Conservation (phyloP, 1,284 basidiomycete species). For the Fomitopsis betulina region DNA sequence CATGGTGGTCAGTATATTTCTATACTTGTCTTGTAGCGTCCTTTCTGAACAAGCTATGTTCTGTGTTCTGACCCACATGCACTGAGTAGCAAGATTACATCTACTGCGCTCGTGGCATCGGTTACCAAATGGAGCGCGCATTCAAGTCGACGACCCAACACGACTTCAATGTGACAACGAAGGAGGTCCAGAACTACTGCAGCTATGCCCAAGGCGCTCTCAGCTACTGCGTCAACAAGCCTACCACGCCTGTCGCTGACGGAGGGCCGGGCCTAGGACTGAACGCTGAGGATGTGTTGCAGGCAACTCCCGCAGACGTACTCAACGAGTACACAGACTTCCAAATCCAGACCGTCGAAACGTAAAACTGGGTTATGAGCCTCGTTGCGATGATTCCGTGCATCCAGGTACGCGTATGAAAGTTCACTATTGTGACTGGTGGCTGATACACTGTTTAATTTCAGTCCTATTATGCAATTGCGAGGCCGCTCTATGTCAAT, state of each 20-base stretch:
- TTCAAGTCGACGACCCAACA: not conserved
- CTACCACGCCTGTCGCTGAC: not conserved
- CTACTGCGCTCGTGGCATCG: conserved; percentile 6
- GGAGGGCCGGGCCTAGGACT: not conserved
- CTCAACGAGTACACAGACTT: conserved; percentile 3
- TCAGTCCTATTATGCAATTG: not conserved
- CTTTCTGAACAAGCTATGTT: not conserved
- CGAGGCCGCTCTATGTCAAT: not conserved
- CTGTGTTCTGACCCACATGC: too few species aligned
- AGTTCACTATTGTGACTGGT: too few species aligned
- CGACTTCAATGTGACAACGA: not conserved
- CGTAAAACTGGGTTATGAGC: not conserved
- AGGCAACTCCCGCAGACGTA: too few species aligned
- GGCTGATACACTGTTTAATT: too few species aligned
- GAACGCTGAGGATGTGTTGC: not conserved
- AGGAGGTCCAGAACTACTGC: not conserved
- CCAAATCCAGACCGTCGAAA: not conserved
- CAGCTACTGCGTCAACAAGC: not conserved
- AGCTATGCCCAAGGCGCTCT: not conserved
- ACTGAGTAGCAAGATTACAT: conserved; percentile 7
- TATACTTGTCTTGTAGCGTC: too few species aligned
- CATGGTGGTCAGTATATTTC: conserved; percentile 1
- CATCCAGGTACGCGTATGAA: not conserved
- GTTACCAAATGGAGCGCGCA: conserved; percentile 1
- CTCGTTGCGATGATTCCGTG: conserved; percentile 9